These are phyloP conservation scores for Smittium culicis DNA, from an alignment of 371 early-diverging fungal species.

Conservation along the genomic window DNA sequence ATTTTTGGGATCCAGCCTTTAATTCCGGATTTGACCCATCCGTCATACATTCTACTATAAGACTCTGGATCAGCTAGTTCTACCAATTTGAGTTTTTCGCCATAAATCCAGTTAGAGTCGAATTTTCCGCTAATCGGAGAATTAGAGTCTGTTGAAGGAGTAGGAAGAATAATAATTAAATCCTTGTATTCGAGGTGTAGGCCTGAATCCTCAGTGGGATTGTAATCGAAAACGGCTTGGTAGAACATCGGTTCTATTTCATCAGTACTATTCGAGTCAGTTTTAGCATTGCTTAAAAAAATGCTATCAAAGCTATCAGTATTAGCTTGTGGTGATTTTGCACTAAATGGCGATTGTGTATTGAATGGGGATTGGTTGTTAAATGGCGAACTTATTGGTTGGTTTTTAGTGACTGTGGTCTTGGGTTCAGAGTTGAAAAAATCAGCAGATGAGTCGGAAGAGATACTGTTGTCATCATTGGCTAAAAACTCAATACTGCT, in stretches of 20 bases:
- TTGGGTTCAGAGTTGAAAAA: not conserved
- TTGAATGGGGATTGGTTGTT: slow-evolving; percentile 8
- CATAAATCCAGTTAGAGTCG: slow-evolving; percentile 24
- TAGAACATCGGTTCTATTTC: not conserved
- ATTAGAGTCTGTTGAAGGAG: no score
- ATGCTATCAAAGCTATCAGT: no score
- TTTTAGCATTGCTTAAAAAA: no score
- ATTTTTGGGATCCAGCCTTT: slow-evolving; percentile 25
- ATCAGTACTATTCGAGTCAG: not conserved
- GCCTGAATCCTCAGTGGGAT: slow-evolving; percentile 7
- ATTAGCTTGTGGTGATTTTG: no score
- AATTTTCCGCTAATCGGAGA: no score
- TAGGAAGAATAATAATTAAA: no score
- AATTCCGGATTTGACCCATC: slow-evolving; percentile 20
- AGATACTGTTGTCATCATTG: not conserved
- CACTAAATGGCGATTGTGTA: no score
- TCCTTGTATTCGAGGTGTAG: no score
- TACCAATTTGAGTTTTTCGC: slow-evolving; percentile 8
- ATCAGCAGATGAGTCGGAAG: slow-evolving; percentile 6
- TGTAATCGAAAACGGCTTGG: not conserved
- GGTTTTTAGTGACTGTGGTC: not conserved
- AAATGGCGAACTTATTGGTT: not conserved
- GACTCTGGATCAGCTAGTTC: slow-evolving; percentile 12
- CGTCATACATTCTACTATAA: slow-evolving; percentile 14
- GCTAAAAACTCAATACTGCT: not conserved